phyloP scores from a whole-genome alignment of 768 basidiomycete genomes.

The Mycena leptocephala region DNA sequence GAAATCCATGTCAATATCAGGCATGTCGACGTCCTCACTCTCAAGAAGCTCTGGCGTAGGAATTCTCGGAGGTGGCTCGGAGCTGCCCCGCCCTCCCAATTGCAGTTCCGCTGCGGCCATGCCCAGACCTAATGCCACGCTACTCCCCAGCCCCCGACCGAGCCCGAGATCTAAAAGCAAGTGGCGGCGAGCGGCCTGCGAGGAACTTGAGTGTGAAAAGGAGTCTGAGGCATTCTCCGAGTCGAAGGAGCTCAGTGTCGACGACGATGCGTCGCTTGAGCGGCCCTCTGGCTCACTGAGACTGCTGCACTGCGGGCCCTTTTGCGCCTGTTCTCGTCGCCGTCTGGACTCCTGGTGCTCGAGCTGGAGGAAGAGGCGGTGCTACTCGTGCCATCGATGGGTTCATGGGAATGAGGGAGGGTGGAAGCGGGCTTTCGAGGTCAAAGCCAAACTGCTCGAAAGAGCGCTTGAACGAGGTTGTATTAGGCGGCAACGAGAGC shows the following conservation, averaged over 20 bases:
- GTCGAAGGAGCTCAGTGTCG: conserved; percentile 49
- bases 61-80: conserved; percentile 55
- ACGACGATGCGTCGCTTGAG: conserved; percentile 53
- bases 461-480: conserved; percentile 74
- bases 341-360: conserved; percentile 31
- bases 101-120: conserved; percentile 30
- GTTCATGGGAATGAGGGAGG: background rate
- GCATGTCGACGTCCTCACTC: conserved; percentile 66
- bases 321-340: conserved; percentile 70
- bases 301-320: conserved; percentile 71
- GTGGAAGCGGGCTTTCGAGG: conserved; percentile 58
- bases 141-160: conserved; percentile 30
- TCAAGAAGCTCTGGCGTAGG: conserved; percentile 60
- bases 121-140: conserved; percentile 33
- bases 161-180: conserved; percentile 29
- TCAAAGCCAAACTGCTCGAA: conserved; percentile 74
- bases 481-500: conserved; percentile 64
- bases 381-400: conserved; percentile 25
- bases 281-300: conserved; percentile 59
- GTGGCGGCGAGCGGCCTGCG: conserved; percentile 29
- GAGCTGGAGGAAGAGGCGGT: conserved; percentile 12
- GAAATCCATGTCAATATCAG: conserved; percentile 51
- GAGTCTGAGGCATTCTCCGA: conserved; percentile 5
- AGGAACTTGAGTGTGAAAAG: conserved; percentile 18
- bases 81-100: conserved; percentile 9